Evolutionary conservation across 73 alveolate species (phyloP).

Genomic region (Paramecium bursaria): DNA sequence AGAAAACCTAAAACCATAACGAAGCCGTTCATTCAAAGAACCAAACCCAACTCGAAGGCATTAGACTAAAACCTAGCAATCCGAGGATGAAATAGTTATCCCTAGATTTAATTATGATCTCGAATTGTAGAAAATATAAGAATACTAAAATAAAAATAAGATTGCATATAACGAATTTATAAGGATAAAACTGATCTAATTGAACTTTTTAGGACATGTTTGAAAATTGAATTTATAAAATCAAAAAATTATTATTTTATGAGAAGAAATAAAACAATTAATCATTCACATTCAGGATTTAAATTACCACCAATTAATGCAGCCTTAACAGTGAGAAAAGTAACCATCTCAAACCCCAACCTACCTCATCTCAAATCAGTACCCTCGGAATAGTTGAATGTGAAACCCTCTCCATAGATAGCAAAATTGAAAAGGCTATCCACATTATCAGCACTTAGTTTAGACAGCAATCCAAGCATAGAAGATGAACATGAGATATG

Average conservation of each 20-base stretch:
- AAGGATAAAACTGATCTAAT: not conserved
- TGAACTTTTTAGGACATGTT: not conserved
- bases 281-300: not conserved
- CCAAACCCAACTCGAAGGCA: not conserved
- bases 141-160: not conserved
- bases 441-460: not conserved
- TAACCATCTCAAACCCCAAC: not conserved
- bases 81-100: not conserved
- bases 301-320: not conserved
- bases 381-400: not conserved
- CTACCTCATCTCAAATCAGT: not conserved
- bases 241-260: too few species aligned
- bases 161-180: not conserved
- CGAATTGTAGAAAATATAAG: not conserved
- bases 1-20: not conserved
- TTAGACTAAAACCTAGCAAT: not conserved
- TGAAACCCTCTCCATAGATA: not conserved
- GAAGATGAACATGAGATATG: conserved; percentile 51
- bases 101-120: not conserved
- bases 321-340: not conserved
- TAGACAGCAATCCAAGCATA: not conserved
- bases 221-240: too few species aligned
- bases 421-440: not conserved
- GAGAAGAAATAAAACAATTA: not conserved
- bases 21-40: not conserved